phyloP scores from a whole-genome alignment of 768 basidiomycete species.

The Guyanaporus albipodus region DNA sequence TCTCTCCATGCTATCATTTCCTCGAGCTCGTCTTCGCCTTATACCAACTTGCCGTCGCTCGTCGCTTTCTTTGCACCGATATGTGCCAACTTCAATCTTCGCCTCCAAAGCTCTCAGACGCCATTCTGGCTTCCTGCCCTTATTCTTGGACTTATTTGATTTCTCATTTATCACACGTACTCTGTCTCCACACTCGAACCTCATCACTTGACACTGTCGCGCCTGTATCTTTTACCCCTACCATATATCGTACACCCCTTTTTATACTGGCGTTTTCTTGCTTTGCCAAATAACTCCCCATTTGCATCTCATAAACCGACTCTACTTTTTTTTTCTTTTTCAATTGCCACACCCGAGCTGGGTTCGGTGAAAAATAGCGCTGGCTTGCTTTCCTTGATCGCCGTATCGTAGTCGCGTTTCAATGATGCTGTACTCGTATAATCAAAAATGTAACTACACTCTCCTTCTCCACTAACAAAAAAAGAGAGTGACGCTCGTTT shows the following conservation, averaged over 20 bases:
- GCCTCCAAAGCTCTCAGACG: background rate
- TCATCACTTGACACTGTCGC: background rate
- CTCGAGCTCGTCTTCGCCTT: background rate
- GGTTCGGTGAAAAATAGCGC: conserved; percentile 7
- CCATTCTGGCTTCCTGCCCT: background rate
- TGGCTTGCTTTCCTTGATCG: conserved; percentile 4
- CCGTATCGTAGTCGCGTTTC: background rate
- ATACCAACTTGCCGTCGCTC: background rate
- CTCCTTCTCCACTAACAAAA: too few relatives aligned
- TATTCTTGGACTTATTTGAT: conserved; percentile 17
- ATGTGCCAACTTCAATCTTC: background rate
- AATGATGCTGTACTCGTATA: too few relatives aligned
- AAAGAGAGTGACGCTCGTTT: too few relatives aligned
- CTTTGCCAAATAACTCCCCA: background rate
- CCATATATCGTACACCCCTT: conserved; percentile 3
- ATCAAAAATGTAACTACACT: background rate
- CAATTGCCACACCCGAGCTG: conserved; percentile 12
- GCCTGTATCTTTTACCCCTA: background rate
- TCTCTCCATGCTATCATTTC: conserved; percentile 12
- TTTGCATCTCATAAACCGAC: background rate
- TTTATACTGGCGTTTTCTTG: background rate
- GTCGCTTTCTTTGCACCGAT: background rate
- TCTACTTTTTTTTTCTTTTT: background rate
- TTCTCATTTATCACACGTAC: conserved; percentile 16
- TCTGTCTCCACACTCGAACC: background rate